Evolutionary conservation across 768 basidiomycete species (phyloP).

Genomic region (Sporobolomyces roseus): DNA sequence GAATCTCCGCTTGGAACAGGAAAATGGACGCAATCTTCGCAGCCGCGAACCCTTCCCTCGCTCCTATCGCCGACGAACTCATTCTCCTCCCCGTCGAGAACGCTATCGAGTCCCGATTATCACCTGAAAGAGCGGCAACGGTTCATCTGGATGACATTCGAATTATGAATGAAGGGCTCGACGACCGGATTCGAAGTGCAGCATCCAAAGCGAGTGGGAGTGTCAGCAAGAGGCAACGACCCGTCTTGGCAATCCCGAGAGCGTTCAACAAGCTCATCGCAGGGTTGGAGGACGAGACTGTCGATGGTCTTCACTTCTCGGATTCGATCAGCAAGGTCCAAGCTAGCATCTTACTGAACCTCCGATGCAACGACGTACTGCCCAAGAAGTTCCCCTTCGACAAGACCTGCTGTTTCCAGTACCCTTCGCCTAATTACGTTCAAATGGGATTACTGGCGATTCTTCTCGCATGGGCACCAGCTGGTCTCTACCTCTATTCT

Average conservation of each 20-base stretch:
- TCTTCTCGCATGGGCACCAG: constrained; percentile 58
- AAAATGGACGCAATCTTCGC: constrained; percentile 66
- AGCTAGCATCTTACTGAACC: constrained; percentile 71
- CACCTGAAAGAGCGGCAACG: constrained; percentile 60
- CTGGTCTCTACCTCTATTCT: constrained; percentile 50
- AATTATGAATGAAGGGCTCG: constrained; percentile 83
- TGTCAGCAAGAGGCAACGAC: constrained; percentile 19
- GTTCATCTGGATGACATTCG: constrained; percentile 77
- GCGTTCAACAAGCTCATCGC: constrained; percentile 71
- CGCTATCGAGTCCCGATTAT: constrained; percentile 64
- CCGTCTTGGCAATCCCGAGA: constrained; percentile 61
- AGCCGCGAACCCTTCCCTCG: constrained; percentile 40
- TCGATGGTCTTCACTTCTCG: constrained; percentile 80
- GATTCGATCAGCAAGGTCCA: constrained; percentile 62
- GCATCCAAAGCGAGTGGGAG: constrained; percentile 3
- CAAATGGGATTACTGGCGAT: constrained; percentile 58
- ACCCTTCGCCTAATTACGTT: constrained; percentile 62
- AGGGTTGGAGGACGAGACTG: constrained; percentile 59
- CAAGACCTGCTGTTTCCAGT: constrained; percentile 75
- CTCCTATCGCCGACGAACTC: constrained; percentile 62
- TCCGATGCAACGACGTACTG: constrained; percentile 70
- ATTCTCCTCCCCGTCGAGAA: constrained; percentile 75
- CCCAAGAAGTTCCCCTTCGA: constrained; percentile 59
- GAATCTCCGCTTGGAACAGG: constrained; percentile 70
- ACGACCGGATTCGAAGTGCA: constrained; percentile 55